Percentiles rank a stretch among this genome's conserved stretches.
Conservation (phyloP, 1,139 yeast genomes). For the Debaryomyces robertsiae region DNA sequence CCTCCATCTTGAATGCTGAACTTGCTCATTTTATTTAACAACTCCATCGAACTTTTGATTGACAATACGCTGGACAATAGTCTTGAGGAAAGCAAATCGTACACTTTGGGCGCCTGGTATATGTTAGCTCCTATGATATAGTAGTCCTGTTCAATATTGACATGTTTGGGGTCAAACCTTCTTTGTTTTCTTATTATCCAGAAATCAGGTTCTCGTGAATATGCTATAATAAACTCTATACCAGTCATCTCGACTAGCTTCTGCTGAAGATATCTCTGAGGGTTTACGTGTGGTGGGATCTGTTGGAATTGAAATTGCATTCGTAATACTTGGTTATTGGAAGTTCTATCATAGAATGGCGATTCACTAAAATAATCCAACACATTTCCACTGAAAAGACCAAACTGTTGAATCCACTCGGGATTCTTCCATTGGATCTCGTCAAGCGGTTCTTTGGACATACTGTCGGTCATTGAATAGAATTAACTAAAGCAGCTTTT, state of each 20-base stretch:
- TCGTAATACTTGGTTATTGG: slow-evolving; percentile 90
- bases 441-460: slow-evolving; percentile 54
- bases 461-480: slow-evolving; percentile 1
- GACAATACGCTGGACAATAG: slow-evolving; percentile 40
- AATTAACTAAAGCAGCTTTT: too few relatives aligned
- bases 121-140: slow-evolving; percentile 90
- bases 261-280: slow-evolving; percentile 47
- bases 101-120: slow-evolving; percentile 77
- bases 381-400: slow-evolving; percentile 84
- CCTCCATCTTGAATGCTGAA: slow-evolving; percentile 43
- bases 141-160: slow-evolving; percentile 54
- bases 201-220: slow-evolving; percentile 82
- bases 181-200: slow-evolving; percentile 89
- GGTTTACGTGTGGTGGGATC: slow-evolving; percentile 39
- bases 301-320: slow-evolving; percentile 94
- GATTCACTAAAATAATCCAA: slow-evolving; percentile 90
- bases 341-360: slow-evolving; percentile 92
- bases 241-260: slow-evolving; percentile 82
- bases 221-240: slow-evolving; percentile 74
- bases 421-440: slow-evolving; percentile 98
- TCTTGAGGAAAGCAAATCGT: slow-evolving; percentile 43
- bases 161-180: slow-evolving; percentile 46
- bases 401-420: slow-evolving; percentile 91
- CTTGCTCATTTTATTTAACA: slow-evolving; percentile 38
- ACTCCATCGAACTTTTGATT: slow-evolving; percentile 38